Percentiles rank a stretch among this genome's conserved stretches.
Conservation (phyloP, 2,329 filamentous ascomycete species). For the Xylaria sp. region DNA sequence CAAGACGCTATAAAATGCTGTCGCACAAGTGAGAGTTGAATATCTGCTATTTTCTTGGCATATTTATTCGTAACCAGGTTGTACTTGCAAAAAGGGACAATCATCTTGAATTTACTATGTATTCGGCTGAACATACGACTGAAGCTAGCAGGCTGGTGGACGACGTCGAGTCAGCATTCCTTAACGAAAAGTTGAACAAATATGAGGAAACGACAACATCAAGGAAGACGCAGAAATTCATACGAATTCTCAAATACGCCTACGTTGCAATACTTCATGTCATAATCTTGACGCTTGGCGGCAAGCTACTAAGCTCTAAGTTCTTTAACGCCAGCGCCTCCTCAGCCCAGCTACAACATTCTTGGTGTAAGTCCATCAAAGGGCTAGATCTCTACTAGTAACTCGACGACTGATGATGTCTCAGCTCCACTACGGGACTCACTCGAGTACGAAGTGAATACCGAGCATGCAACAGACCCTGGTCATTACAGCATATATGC, state of each 20-base stretch:
- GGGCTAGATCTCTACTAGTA: not conserved
- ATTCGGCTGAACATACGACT: not conserved
- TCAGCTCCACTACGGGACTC: constrained; percentile 29
- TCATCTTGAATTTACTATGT: not conserved
- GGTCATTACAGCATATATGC: constrained; percentile 23
- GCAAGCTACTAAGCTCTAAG: not conserved
- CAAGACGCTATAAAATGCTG: not conserved
- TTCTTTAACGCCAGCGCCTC: not conserved
- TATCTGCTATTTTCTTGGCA: not conserved
- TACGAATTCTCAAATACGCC: not conserved
- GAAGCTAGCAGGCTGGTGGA: not conserved
- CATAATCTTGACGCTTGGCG: constrained; percentile 8
- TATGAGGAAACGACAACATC: not conserved
- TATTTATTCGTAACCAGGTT: not conserved
- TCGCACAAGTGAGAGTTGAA: not conserved
- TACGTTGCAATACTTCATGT: constrained; percentile 20
- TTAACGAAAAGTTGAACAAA: constrained; percentile 9
- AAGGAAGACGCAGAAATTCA: not conserved
- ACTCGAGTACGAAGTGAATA: constrained; percentile 25
- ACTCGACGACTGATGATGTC: not conserved
- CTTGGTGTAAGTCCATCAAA: constrained; percentile 19
- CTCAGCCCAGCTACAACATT: not conserved
- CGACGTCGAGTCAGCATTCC: constrained; percentile 6
- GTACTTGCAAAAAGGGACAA: not conserved
- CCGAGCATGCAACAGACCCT: constrained; percentile 20